Conservation (phyloP, 2,329 filamentous ascomycete genomes). For the Nemania sp. region DNA sequence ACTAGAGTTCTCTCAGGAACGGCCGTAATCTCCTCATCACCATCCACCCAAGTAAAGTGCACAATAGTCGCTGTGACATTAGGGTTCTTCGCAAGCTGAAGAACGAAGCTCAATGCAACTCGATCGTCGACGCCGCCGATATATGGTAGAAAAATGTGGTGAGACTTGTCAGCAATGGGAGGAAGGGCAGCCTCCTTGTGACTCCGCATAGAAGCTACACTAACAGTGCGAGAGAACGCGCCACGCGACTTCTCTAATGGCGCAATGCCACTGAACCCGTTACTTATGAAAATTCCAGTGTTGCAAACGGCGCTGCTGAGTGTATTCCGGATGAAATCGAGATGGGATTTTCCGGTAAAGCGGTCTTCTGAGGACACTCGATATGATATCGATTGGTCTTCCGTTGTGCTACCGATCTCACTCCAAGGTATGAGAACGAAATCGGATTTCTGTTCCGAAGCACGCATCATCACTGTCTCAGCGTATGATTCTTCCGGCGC, state of each 20-base stretch:
- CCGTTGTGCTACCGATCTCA: constrained; percentile 74
- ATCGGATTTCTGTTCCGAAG: constrained; percentile 70
- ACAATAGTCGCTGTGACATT: constrained; percentile 78
- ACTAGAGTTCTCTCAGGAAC: constrained; percentile 25
- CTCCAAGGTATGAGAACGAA: constrained; percentile 89
- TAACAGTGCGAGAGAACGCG: constrained; percentile 52
- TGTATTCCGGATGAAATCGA: constrained; percentile 71
- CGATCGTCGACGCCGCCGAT: constrained; percentile 83
- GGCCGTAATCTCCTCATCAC: constrained; percentile 34
- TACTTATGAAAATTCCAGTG: constrained; percentile 79
- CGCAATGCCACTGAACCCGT: constrained; percentile 50
- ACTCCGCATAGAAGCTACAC: constrained; percentile 63
- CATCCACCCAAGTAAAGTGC: constrained; percentile 51
- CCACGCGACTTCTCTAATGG: constrained; percentile 38
- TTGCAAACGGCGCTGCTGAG: constrained; percentile 67
- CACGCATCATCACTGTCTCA: constrained; percentile 72
- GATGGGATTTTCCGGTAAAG: constrained; percentile 66
- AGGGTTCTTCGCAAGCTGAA: constrained; percentile 81
- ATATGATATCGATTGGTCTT: constrained; percentile 55
- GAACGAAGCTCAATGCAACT: constrained; percentile 75
- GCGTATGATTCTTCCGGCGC: constrained; percentile 78
- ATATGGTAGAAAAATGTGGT: constrained; percentile 86
- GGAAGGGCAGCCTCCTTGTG: constrained; percentile 58
- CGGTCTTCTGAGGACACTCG: constrained; percentile 57
- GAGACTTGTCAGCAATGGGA: constrained; percentile 67